A percentile compares a stretch with the other conserved stretches of the same genome.
Evolutionary conservation across 148 eudicot genomes (phyloP).

Genomic region (Vaccinium macrocarpon): DNA sequence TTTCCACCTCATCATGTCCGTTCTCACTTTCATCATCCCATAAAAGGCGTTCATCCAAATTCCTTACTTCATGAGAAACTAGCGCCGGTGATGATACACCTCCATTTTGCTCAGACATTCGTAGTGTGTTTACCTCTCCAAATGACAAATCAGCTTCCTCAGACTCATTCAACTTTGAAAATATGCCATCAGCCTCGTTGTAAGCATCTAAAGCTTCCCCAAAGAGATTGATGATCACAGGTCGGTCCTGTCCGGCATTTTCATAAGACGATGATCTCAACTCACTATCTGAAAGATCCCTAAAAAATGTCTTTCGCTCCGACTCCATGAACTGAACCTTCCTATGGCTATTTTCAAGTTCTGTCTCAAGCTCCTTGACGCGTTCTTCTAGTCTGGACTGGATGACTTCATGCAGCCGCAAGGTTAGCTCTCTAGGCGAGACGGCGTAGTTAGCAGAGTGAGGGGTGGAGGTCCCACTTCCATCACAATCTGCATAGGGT

Average conservation of each 20-base stretch:
- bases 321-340: slow-evolving; percentile 45
- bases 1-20: slow-evolving; percentile 48
- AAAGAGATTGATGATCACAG: slow-evolving; percentile 62
- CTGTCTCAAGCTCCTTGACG: slow-evolving; percentile 65
- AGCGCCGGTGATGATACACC: not conserved
- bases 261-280: slow-evolving; percentile 31
- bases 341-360: slow-evolving; percentile 49
- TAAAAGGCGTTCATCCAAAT: slow-evolving; percentile 19
- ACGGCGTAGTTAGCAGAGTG: slow-evolving; percentile 53
- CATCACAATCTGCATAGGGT: slow-evolving; percentile 45
- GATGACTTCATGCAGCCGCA: slow-evolving; percentile 78
- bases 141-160: slow-evolving; percentile 25
- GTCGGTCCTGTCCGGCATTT: slow-evolving; percentile 25
- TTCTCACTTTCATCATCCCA: slow-evolving; percentile 27
- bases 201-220: slow-evolving; percentile 75
- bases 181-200: slow-evolving; percentile 54
- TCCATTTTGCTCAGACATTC: slow-evolving; percentile 3
- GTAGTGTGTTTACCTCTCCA: not conserved
- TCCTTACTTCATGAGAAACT: not conserved
- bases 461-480: slow-evolving; percentile 52
- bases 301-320: slow-evolving; percentile 32
- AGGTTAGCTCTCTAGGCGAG: slow-evolving; percentile 63
- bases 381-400: slow-evolving; percentile 68
- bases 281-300: slow-evolving; percentile 35
- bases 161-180: slow-evolving; percentile 35